Evolutionary conservation across 805 yeast genomes (phyloP).

Genomic region (Tanozyma kutaoensis): DNA sequence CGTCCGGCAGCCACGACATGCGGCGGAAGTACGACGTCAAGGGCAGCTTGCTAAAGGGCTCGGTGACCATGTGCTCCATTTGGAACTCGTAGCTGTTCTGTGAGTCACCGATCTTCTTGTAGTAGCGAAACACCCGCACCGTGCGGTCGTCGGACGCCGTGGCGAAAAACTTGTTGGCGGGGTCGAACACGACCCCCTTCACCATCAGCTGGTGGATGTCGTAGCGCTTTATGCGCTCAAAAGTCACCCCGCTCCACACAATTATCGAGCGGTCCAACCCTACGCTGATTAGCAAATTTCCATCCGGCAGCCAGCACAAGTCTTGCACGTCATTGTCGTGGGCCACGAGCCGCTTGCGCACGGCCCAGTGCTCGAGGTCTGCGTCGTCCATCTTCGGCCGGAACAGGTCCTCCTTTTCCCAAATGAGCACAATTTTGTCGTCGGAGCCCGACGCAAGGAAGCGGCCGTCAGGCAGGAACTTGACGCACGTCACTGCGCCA

Average conservation of each 20-base stretch:
- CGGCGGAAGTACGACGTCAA: constrained; percentile 82
- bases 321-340: constrained; percentile 98
- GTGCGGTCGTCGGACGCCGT: constrained; percentile 95
- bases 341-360: constrained; percentile 81
- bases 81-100: constrained; percentile 63
- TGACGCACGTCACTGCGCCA: constrained; percentile 90
- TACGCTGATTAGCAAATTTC: constrained; percentile 79
- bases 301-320: constrained; percentile 96
- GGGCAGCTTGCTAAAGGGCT: constrained; percentile 84
- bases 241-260: constrained; percentile 87
- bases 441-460: constrained; percentile 93
- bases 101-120: constrained; percentile 32
- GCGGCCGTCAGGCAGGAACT: constrained; percentile 86
- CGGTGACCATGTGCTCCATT: constrained; percentile 68
- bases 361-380: constrained; percentile 90
- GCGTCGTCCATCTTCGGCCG: constrained; percentile 42
- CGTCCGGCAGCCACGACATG: constrained; percentile 86
- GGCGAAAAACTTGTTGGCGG: constrained; percentile 95
- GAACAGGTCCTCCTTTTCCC: constrained; percentile 70
- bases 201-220: constrained; percentile 93
- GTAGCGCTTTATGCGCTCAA: constrained; percentile 77
- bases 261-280: constrained; percentile 89
- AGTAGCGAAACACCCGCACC: constrained; percentile 76
- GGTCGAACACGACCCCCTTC: constrained; percentile 94
- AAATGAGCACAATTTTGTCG: constrained; percentile 78